Conservation (phyloP, 2,329 filamentous ascomycete species). For the Tolypocladium guangdongense region DNA sequence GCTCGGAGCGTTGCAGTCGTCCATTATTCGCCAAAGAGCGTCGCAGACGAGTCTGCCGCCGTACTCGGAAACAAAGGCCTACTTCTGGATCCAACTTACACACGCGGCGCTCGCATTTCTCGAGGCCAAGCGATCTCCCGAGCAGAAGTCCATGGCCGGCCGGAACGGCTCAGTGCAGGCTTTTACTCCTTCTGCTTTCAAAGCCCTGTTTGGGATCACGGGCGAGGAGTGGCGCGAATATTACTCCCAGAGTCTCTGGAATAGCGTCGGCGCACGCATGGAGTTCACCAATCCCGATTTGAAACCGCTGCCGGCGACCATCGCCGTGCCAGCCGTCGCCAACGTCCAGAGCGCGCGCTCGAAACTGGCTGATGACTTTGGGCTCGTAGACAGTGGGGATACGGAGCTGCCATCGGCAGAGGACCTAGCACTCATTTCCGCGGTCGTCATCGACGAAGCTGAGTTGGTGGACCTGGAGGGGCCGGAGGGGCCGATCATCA, state of each 20-base stretch:
- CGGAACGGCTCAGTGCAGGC: neutral
- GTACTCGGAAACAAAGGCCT: conserved; percentile 21
- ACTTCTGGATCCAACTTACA: conserved; percentile 19
- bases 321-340: neutral
- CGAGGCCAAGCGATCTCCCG: neutral
- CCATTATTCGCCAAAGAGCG: conserved; percentile 12
- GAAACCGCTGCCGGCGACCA: conserved; percentile 11
- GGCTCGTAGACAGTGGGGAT: neutral
- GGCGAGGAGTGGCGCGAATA: conserved; percentile 16
- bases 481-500: neutral
- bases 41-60: conserved; percentile 8
- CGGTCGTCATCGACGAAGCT: neutral
- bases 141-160: neutral
- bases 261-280: conserved; percentile 15
- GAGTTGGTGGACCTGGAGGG: neutral
- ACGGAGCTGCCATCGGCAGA: neutral
- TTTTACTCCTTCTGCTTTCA: conserved; percentile 6
- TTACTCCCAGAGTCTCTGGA: conserved; percentile 15
- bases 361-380: neutral
- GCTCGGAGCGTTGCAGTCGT: conserved; percentile 11
- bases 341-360: neutral
- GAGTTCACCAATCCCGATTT: conserved; percentile 14
- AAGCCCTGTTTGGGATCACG: conserved; percentile 9
- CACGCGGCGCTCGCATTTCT: conserved; percentile 7
- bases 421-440: neutral